Percentiles rank a stretch among this genome's conserved stretches.
phyloP scores from a whole-genome alignment of 768 basidiomycete species.

The Psilocybe cubensis region DNA sequence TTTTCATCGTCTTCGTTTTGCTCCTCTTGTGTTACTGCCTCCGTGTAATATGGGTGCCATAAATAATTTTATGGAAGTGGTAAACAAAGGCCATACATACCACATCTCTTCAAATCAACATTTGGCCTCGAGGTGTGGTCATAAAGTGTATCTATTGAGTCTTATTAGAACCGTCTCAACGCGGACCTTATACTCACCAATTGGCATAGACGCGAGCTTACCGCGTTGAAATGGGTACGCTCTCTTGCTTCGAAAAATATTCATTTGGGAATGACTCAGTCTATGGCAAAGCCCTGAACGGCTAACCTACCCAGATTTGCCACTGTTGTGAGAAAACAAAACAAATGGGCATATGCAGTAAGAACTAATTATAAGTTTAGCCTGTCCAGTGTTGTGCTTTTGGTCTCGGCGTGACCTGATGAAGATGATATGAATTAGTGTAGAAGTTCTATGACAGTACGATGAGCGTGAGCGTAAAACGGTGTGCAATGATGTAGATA shows the following conservation, averaged over 20 bases:
- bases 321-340: background rate
- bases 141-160: background rate
- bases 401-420: too few species aligned
- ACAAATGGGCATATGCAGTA: background rate
- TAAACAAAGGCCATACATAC: background rate
- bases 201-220: background rate
- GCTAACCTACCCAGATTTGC: too few species aligned
- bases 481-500: background rate
- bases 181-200: background rate
- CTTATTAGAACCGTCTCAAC: background rate
- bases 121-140: background rate
- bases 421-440: background rate
- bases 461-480: background rate
- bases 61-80: background rate
- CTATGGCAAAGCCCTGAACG: background rate
- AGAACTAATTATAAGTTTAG: background rate
- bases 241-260: background rate
- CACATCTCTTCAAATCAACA: background rate
- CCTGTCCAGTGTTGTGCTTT: too few species aligned
- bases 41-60: background rate
- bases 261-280: background rate
- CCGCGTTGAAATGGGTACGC: background rate
- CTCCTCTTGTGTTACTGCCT: conserved; percentile 43
- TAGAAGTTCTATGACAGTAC: background rate
- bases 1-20: conserved; percentile 52